Base-by-base conservation (phyloP, 2,329 filamentous ascomycete species). In the Diplocarpon rosae region DNA sequence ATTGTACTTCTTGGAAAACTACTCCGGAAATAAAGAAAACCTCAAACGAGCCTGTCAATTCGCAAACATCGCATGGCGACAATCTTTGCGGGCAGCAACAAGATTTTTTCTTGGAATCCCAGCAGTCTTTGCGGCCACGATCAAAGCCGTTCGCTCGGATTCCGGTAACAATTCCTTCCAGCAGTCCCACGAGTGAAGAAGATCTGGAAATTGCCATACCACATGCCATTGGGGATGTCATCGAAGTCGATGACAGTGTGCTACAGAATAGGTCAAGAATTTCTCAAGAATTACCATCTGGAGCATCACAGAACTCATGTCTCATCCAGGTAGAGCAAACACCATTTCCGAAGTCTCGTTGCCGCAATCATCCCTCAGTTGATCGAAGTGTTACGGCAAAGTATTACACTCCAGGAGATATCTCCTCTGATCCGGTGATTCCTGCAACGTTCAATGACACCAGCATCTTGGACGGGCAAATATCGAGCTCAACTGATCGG, bases 281-380 rank as follows among this genome's bases (percentile, higher is more conserved):
- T 1, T 51, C 46, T 9, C 50, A 53, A 17, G 39, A 43, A 16
- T 14, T 38, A 24, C 52, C 53, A 8, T 55, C 52, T 27, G 56
- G 47, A 34, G 40, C 48, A 29, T 17, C 41, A 5, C 32, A 34
- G 4, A 42, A 43, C 17, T 29, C 38, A 13, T 27, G 20, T 12
- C 37, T 47, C 6, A 44, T 60, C 17, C 56, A 58, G 43, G 57
- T 61, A 8, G 44, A 59, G 41, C 47, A 49, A 34, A 59, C 57
- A 1, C 56, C 56, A 11, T 42, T 47, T 24, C n/a, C 39, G 15
- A 39, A 42, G 6, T 11, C 30, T 15, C 42, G 32, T 44, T 16
- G 14, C 7, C 13, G 32, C 38, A 31, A 28, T 27, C n/a, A 28
- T 28, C 8, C 5, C 13, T 28, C 34, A 12, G 8, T 38, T 17